These are phyloP conservation scores for Thuidium tamariscinum DNA, from an alignment of 225 moss, liverwort and hornwort genomes.

Conservation along the genomic window DNA sequence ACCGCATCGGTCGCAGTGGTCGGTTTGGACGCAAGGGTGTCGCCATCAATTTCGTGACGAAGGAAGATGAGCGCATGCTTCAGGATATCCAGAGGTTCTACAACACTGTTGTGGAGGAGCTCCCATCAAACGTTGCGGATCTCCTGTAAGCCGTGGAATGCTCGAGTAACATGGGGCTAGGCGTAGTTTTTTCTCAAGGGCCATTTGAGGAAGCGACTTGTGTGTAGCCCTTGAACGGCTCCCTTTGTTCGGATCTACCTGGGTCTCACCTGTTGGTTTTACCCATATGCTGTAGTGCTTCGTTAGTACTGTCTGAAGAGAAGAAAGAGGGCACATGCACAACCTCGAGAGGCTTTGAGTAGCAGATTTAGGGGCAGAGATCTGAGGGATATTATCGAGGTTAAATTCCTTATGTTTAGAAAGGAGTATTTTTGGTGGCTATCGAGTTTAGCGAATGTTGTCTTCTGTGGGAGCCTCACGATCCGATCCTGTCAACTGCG, in stretches of 20 bases:
- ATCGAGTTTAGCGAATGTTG: background rate
- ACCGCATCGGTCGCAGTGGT: constrained; percentile 64
- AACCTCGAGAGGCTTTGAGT: constrained; percentile 16
- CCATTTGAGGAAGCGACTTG: background rate
- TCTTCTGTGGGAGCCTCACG: background rate
- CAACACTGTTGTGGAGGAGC: constrained; percentile 71
- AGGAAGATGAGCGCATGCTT: constrained; percentile 56
- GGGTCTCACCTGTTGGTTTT: background rate
- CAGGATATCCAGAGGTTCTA: constrained; percentile 88
- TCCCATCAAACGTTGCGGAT: constrained; percentile 28
- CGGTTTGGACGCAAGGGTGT: constrained; percentile 77
- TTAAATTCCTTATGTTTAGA: background rate
- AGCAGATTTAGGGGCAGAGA: constrained; percentile 13
- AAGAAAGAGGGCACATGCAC: background rate
- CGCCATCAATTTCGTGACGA: constrained; percentile 77
- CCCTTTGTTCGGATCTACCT: background rate
- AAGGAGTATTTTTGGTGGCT: constrained; percentile 1
- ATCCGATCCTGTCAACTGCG: background rate
- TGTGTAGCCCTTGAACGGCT: background rate
- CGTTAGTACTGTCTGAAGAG: background rate
- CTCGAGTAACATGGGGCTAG: background rate
- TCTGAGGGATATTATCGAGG: constrained; percentile 4
- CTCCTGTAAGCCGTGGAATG: constrained; percentile 29
- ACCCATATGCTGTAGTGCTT: constrained; percentile 1
- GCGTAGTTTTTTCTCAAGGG: background rate